These are phyloP conservation scores for Plasmodium gaboni DNA, from an alignment of 169 alveolate species.

Conservation along the genomic window DNA sequence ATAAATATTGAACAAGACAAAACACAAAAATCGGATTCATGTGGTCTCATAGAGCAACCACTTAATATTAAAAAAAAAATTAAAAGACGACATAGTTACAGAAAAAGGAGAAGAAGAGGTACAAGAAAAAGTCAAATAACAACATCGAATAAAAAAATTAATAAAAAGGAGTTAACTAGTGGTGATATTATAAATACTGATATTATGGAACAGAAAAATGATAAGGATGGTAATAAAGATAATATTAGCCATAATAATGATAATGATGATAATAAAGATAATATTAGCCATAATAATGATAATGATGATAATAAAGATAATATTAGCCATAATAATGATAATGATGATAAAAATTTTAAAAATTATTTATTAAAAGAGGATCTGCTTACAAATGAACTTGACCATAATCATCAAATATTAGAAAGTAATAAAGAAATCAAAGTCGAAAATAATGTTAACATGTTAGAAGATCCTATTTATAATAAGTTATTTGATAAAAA, in stretches of 20 bases:
- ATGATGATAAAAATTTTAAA: too few relatives aligned
- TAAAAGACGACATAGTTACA: background rate
- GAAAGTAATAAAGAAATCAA: background rate
- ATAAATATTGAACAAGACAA: background rate
- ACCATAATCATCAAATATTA: too few relatives aligned
- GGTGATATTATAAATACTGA: too few relatives aligned
- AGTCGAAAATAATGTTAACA: background rate
- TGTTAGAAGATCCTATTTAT: background rate
- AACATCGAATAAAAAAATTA: constrained; percentile 13
- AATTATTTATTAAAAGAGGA: too few relatives aligned
- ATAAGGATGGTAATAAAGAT: background rate
- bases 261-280: background rate
- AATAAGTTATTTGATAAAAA: background rate
- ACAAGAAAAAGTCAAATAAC: background rate
- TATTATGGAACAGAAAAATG: too few relatives aligned
- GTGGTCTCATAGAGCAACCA: background rate
- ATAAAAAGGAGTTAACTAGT: background rate
- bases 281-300: too few relatives aligned
- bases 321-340: too few relatives aligned
- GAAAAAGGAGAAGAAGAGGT: background rate
- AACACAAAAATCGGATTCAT: too few relatives aligned
- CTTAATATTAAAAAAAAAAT: background rate
- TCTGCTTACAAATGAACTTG: too few relatives aligned
- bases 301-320: too few relatives aligned
- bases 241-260: background rate